Evolutionary conservation across 345 rosid species (phyloP), one percentile per base, ranked within the genome.

Genomic region (Eutrema japonicum): DNA sequence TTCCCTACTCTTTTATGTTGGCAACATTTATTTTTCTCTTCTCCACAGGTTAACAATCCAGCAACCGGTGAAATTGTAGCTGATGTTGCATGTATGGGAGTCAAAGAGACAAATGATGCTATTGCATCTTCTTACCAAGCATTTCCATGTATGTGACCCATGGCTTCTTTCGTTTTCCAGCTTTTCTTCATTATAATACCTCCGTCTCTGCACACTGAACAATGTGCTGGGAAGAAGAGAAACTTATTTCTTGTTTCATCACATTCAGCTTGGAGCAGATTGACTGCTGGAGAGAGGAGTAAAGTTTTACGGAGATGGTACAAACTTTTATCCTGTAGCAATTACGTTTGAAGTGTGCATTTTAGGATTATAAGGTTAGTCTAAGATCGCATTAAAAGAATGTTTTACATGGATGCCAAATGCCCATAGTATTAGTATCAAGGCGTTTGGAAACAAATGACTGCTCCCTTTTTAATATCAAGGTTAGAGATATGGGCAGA

Each of bases 281-380:
- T 82, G 57, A 84, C 98, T 65, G 96, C 96, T 64, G 80, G 79
- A 53, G 94, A 90, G 68, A 88, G 99, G 86, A 92, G 96, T 85
- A 86, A 80, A 80, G 69, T 18, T 68, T 75, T 95, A 66, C 80
- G 94, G 66, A 88, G 80, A 79, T 95, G 99, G 99, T 95, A 86
- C 65, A 1, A 33, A 50, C 52, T 69, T 54, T 52, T 79, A 40
- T 47, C 41, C 70, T 33, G 61, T 72, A 48, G n/a, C 22, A 32
- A 47, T 70, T 47, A 38, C 32, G 8, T 76, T 30, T 64, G 3
- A 35, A 27, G 45, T 33, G 76, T 70, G 46, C 48, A 10, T 29
- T 41, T 41, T 74, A 40, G 62, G 47, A 22, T 38, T 57, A 38
- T 42, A 60, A 59, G 54, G 32, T 51, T 7, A 13, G 30, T 42